phyloP scores from a whole-genome alignment of 2,329 filamentous ascomycete genomes.

The Colletotrichum noveboracense region DNA sequence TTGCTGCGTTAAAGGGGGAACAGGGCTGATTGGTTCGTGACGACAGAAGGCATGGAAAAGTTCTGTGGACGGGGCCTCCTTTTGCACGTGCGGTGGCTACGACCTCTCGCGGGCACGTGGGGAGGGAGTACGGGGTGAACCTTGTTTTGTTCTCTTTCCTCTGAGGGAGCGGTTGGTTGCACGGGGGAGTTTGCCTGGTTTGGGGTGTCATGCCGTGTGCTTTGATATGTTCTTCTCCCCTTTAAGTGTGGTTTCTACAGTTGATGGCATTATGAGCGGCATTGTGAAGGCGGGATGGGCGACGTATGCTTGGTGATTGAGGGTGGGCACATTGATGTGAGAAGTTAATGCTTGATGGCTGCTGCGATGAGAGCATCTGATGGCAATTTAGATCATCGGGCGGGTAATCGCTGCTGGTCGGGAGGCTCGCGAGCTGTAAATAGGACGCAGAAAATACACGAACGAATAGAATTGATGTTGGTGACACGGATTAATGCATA shows the following conservation, averaged over 20 bases:
- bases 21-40: background rate
- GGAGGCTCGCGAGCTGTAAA: background rate
- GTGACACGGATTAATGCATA: background rate
- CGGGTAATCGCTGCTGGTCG: background rate
- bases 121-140: background rate
- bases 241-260: background rate
- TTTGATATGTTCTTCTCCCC: background rate
- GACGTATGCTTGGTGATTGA: background rate
- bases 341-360: background rate
- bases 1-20: background rate
- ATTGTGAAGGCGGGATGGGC: background rate
- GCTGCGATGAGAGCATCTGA: background rate
- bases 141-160: background rate
- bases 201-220: background rate
- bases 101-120: background rate
- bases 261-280: background rate
- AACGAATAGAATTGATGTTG: background rate
- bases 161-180: background rate
- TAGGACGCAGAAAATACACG: background rate
- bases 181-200: background rate
- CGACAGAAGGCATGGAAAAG: background rate
- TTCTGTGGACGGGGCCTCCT: background rate
- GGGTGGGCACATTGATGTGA: background rate
- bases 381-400: background rate
- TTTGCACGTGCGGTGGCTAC: background rate